Conservation (phyloP, 2,329 filamentous ascomycete species). For the Aulographum hederae region DNA sequence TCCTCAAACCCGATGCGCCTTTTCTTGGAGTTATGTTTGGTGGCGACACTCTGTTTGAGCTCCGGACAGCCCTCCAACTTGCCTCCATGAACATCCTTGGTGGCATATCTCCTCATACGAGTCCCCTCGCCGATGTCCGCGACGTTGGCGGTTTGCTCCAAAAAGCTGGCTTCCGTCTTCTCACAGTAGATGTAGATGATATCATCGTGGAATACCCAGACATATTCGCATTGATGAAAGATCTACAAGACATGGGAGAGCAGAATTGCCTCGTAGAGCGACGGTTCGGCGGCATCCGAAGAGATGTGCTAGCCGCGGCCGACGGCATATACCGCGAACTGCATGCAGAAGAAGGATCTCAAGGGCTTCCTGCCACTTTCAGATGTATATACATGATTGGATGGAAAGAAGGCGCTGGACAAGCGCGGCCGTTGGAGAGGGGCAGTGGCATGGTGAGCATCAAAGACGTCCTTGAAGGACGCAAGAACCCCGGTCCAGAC, state of each 20-base stretch:
- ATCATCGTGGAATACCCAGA: conserved; percentile 90
- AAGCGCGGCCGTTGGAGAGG: conserved; percentile 61
- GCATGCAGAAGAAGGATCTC: conserved; percentile 53
- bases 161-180: conserved; percentile 79
- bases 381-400: conserved; percentile 97
- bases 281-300: conserved; percentile 55
- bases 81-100: conserved; percentile 80
- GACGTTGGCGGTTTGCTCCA: conserved; percentile 80
- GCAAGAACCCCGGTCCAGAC: too few species aligned
- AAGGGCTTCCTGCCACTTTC: conserved; percentile 66
- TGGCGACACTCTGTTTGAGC: conserved; percentile 82
- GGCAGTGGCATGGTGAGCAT: conserved; percentile 78
- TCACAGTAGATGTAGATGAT: conserved; percentile 94
- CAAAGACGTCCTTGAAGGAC: conserved; percentile 54
- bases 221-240: conserved; percentile 77
- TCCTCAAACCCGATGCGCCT: conserved; percentile 77
- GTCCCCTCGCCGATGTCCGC: conserved; percentile 76
- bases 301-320: conserved; percentile 72
- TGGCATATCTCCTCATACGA: conserved; percentile 82
- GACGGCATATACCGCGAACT: conserved; percentile 78
- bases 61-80: conserved; percentile 82
- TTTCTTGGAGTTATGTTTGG: conserved; percentile 96
- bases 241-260: conserved; percentile 93
- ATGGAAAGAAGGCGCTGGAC: conserved; percentile 72
- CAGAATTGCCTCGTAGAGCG: conserved; percentile 75